Evolutionary conservation across 352 stramenopile species (phyloP), one percentile per base, ranked within the genome.

Genomic region (Pythium aphanidermatum): DNA sequence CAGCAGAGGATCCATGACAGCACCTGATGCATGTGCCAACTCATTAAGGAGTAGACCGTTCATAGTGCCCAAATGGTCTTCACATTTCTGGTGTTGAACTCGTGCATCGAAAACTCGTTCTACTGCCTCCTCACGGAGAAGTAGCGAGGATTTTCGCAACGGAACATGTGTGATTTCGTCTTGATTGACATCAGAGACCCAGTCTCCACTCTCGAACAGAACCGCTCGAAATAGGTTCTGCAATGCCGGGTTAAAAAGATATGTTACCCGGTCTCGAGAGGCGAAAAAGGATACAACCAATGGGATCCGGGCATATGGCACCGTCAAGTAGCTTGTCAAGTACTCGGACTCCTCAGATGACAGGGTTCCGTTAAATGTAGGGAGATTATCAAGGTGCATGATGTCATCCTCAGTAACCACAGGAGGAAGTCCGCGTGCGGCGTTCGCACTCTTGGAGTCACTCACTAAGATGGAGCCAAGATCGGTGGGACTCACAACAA

Each of bases 21-120:
- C 92, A 52, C 98, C 87, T 24, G 96, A 95, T 5, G 89, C 95
- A 63, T 98, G 96, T 12, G 95, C 74, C 35, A 99, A 83, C 57
- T 99, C 97, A 60, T 99, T 99, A 39, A 99, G 87, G 11, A 99
- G 70, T 19, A 98, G 89, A 4, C 96, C 97, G 46, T 96, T 92
- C 60, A 97, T 95, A 2, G 97, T 98, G 8, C 95, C 86, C 20
- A 99, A 68, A 49, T 95, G 68, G 20, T 95, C 80, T 60, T 86
- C 80, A 36, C 74, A 88, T 44, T 86, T 83, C 39, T 94, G 78
- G 37, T 92, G 78, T 30, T 79, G 63, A 17, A 89, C 56, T 12
- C 76, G 60, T 7, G 77, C 82, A 52, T 94, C 77, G 33, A 90
- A 74, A 6, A 73, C 80, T 24, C 70, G 63, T 48, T 87, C 64